Evolutionary conservation across 2,329 filamentous ascomycete genomes (phyloP), one percentile per base, ranked within the genome.

Genomic region (Phaeosphaeriaceae sp.): DNA sequence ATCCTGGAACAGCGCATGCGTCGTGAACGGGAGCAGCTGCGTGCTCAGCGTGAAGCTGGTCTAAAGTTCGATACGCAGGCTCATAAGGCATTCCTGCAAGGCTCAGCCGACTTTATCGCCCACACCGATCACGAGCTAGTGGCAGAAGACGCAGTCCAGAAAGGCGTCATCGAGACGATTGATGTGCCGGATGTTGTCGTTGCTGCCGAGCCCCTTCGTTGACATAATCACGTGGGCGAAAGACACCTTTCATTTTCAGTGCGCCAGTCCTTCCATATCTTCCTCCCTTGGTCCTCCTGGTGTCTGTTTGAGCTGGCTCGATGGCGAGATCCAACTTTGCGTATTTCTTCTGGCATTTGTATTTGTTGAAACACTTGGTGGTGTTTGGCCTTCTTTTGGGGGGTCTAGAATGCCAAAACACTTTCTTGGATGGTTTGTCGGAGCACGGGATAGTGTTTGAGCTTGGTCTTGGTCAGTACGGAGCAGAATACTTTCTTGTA

Each of bases 1-100:
- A 87, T 88, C 17, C 76, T 89, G 17, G 84, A 88, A 69, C 85
- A 88, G 69, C 83, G 87, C 1, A 74, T 86, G 57, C 81, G 82
- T 15, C 81, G 80, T 58, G 74, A 76, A 56, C 69, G 62, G 19
- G 53, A 67, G 53, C 69, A 76, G 51, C 67, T 85, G 48, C 74
- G 76, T n/a, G 79, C 79, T 42, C 56, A 57, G 48, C 70, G 71
- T 33, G 54, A 59, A 20, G 63, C 64, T 20, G 68, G 71, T n/a
- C 70, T 73, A 57, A 69, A 68, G 57, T 71, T 76, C 52, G 70
- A 75, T 51, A 77, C 72, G 24, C 57, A 57, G 44, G 62, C 41
- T 7, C 61, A 78, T 57, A 79, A 78, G 67, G 57, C 49, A 13
- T 79, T 79, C 58, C 63, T 80, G 13, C 56, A 56, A 27, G 69